Percentiles rank a stretch among this genome's conserved stretches.
Evolutionary conservation across 306 rosid species (phyloP).

Genomic region (Mimosa bimucronata): DNA sequence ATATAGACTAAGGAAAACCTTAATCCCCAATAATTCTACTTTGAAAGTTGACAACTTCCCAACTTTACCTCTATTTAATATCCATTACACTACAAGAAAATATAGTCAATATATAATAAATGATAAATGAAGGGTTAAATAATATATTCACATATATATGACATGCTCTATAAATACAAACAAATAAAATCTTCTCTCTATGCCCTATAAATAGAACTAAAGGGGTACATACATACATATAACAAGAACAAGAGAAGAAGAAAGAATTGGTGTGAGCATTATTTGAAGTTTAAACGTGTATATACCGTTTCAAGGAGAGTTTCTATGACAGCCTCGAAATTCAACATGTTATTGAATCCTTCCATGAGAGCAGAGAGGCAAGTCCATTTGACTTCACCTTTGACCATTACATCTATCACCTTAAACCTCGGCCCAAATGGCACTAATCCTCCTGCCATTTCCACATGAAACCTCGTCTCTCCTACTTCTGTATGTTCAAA

Average conservation of each 20-base stretch:
- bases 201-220: no score
- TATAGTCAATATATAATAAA: no score
- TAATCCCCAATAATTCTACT: no score
- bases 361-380: constrained; percentile 49
- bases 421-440: constrained; percentile 46
- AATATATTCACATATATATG: no score
- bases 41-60: no score
- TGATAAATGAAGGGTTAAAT: no score
- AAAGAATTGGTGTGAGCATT: not conserved
- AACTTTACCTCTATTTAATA: no score
- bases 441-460: constrained; percentile 47
- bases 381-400: not conserved
- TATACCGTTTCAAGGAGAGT: constrained; percentile 39
- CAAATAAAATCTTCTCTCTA: no score
- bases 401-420: constrained; percentile 34
- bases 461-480: constrained; percentile 47
- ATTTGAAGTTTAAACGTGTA: not conserved
- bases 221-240: not conserved
- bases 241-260: not conserved
- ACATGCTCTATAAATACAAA: no score
- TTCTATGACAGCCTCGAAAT: constrained; percentile 34
- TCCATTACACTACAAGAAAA: no score
- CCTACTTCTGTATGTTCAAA: constrained; percentile 40
- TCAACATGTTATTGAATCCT: constrained; percentile 36
- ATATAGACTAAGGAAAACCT: no score